Percentiles rank a stretch among this genome's conserved stretches.
Evolutionary conservation across 2,329 filamentous ascomycete genomes (phyloP).

Genomic region (Venturia asperata): DNA sequence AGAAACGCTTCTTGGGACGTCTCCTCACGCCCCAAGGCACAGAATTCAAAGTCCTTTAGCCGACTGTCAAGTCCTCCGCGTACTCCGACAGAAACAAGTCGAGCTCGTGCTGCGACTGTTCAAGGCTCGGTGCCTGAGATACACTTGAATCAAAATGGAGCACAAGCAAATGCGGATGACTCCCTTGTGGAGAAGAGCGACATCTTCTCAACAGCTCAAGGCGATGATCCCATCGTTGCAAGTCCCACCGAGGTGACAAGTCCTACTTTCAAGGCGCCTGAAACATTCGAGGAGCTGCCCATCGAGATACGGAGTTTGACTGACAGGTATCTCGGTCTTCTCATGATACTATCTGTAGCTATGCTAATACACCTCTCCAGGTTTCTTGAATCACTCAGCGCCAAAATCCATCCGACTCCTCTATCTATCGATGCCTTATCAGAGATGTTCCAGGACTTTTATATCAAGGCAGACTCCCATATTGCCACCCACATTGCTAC

Average conservation of each 20-base stretch:
- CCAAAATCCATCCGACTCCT: conserved; percentile 78
- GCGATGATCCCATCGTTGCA: conserved; percentile 27
- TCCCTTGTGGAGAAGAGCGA: conserved; percentile 28
- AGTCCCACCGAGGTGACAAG: conserved; percentile 26
- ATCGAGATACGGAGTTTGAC: conserved; percentile 88
- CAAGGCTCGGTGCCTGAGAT: conserved; percentile 29
- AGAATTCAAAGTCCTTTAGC: conserved; percentile 43
- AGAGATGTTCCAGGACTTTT: conserved; percentile 91
- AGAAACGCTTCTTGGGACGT: conserved; percentile 15
- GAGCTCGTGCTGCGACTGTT: conserved; percentile 42
- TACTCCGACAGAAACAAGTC: conserved; percentile 22
- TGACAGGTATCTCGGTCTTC: conserved; percentile 56
- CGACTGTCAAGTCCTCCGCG: conserved; percentile 30
- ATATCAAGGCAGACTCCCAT: conserved; percentile 68
- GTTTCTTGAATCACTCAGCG: conserved; percentile 83
- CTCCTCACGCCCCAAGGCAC: conserved; percentile 24
- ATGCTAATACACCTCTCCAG: conserved; percentile 39
- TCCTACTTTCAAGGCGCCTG: conserved; percentile 39
- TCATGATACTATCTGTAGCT: neutral
- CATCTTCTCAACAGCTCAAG: conserved; percentile 37
- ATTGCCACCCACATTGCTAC: conserved; percentile 82
- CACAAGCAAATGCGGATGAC: neutral
- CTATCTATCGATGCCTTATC: conserved; percentile 76
- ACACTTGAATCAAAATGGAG: neutral
- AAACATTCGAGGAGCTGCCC: conserved; percentile 80